Evolutionary conservation across 1,284 basidiomycete genomes (phyloP).

Genomic region (Peniophora sp.): DNA sequence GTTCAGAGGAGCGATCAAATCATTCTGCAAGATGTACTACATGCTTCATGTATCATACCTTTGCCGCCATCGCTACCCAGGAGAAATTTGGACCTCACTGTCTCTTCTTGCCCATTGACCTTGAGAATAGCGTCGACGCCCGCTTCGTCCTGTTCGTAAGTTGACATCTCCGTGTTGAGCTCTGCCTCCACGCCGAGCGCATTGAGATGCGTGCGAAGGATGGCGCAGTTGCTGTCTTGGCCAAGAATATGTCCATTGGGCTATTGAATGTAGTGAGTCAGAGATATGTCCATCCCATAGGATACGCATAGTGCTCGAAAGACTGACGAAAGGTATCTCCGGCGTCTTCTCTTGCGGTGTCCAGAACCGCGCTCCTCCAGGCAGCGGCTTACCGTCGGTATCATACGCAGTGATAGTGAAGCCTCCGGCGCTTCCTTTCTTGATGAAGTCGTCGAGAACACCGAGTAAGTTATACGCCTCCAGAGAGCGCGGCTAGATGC

Average conservation of each 20-base stretch:
- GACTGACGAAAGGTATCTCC: background rate
- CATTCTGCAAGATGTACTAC: constrained; percentile 5
- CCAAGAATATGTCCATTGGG: background rate
- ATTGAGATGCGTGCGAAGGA: background rate
- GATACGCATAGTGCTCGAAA: background rate
- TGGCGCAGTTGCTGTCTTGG: background rate
- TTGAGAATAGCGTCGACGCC: background rate
- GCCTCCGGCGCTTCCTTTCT: background rate
- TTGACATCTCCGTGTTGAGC: background rate
- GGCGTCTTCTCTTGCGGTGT: background rate
- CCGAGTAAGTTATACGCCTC: background rate
- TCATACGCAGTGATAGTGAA: background rate
- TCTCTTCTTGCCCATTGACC: background rate
- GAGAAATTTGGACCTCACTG: background rate
- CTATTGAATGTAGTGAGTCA: background rate
- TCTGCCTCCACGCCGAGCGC: background rate
- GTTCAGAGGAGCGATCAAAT: constrained; percentile 23
- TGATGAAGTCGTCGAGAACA: background rate
- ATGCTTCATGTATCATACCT: background rate
- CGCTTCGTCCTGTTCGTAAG: background rate
- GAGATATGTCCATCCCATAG: background rate
- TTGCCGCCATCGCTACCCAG: background rate
- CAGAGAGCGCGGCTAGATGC: background rate
- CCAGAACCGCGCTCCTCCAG: background rate
- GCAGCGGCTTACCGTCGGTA: background rate